Evolutionary conservation across 2,329 filamentous ascomycete genomes (phyloP), one percentile per base, ranked within the genome.

Genomic region (Xylariaceae sp.): DNA sequence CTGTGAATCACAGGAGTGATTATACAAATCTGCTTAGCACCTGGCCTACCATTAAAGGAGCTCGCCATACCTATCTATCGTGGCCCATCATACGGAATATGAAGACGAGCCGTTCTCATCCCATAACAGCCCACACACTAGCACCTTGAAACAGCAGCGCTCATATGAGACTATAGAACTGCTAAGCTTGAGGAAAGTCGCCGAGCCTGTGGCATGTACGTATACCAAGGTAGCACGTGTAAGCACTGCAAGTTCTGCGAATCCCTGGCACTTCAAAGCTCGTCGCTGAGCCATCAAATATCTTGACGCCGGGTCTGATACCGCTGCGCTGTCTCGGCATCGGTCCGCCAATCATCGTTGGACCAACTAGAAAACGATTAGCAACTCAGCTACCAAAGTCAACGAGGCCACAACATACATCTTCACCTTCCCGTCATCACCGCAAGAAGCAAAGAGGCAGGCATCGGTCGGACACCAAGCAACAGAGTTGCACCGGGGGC

Each of bases 401-500:
- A 37, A 15, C 34, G 53, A 53, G 17, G 17, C 48, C 3, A 13
- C 13, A 61, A 78, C 89, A 79, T 79, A 97, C 88, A 99, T 92
- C 75, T 88, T 87, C 64, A 97, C 87, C 71, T 83, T 86, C 56
- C 82, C 81, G 70, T 97, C 94, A 72, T 99, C 94, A 15, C 93
- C 92, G 60, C 90, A 93, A 10, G 92, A 93, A 13, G 92, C 94
- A 74, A 97, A 90, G 78, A 97, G 88, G 62, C 84, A 84, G 0
- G 90, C 86, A 69, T 97, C 85, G 9, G 77, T 81, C 1, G 94
- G 92, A 68, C 93, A 94, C 93, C 94, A 99, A 18, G 88, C 82
- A 44, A 95, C 89, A 6, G 90, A 84, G 71, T 97, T 97, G 64
- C 94, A 93, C 39, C 91, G 88, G 10, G 83, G 81, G 5, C 78